phyloP scores from a whole-genome alignment of 306 rosid genomes.

The Rosa rugosa region DNA sequence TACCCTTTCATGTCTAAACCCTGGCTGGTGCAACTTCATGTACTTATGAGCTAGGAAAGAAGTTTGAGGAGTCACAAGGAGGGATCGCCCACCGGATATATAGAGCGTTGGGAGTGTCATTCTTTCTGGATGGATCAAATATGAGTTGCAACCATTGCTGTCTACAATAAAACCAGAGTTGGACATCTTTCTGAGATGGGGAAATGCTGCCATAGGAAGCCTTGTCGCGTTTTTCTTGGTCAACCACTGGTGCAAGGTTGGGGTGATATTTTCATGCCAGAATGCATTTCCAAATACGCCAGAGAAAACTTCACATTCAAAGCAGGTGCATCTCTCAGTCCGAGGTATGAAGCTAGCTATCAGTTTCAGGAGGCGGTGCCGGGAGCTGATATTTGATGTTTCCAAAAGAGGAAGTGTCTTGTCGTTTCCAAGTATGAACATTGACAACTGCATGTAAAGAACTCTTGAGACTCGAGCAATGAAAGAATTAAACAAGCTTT shows the following conservation, averaged over 20 bases:
- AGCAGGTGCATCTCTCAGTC: conserved; percentile 30
- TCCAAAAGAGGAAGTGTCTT: conserved; percentile 28
- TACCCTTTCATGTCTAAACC: conserved; percentile 35
- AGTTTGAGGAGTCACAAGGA: conserved; percentile 31
- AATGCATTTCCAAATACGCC: conserved; percentile 32
- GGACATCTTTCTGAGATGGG: conserved; percentile 35
- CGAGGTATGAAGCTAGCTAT: conserved; percentile 27
- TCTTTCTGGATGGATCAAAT: conserved; percentile 36
- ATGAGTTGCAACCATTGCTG: conserved; percentile 28
- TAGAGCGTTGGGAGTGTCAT: conserved; percentile 35
- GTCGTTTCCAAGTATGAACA: conserved; percentile 34
- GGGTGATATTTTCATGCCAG: conserved; percentile 32
- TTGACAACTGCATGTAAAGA: conserved; percentile 24
- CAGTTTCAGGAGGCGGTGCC: conserved; percentile 23
- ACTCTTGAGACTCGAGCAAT: neutral
- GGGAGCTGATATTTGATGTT: conserved; percentile 26
- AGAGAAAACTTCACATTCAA: conserved; percentile 29
- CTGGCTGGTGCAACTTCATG: conserved; percentile 41
- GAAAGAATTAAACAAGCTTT: neutral
- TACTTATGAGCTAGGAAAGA: conserved; percentile 32
- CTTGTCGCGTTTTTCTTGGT: conserved; percentile 26
- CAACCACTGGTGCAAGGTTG: conserved; percentile 34
- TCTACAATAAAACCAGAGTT: conserved; percentile 28
- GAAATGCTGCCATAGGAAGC: conserved; percentile 39
- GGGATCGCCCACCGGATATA: conserved; percentile 30